Evolutionary conservation across 2,329 filamentous ascomycete species (phyloP), one percentile per base, ranked within the genome.

Genomic region (Chrysosporium queenslandicum): DNA sequence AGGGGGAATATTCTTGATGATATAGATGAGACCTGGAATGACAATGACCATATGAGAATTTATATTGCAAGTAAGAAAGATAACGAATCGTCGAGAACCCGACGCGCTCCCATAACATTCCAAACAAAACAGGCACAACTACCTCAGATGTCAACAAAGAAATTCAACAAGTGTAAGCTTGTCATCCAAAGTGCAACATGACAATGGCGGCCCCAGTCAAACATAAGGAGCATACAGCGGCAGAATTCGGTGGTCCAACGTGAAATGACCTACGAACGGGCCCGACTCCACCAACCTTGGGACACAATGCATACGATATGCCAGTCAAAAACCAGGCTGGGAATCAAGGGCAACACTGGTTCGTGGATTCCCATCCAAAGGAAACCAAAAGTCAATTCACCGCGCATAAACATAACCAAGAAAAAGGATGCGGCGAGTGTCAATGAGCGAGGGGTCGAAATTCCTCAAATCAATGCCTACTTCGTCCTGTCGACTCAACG

Each of bases 261-360:
- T n/a, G n/a, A n/a, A n/a, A 20, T 23, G n/a, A 25, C 27, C 45
- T 20, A 51, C 9, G 27, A 18, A 43, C 14, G 21, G 6, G n/a
- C 25, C 36, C 50, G 43, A 52, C 41, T 52, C 50, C 7, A 52
- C 34, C 42, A 23, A 41, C 7, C 5, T 42, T 40, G 43, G 50
- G 50, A 52, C 50, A 52, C 50, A 34, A 34, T 52, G 39, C 50
- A 52, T 23, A 4, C 12, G 25, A 41, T 3, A 47, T 46, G 50
- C 50, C 41, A 52, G 50, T 52, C 50, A 47, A 9, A 52, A 46
- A 52, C 50, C 50, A 47, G 50, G 21, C 9, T 30, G 21, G 32
- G 42, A 52, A 21, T 52, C 50, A 52, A 52, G 25, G 42, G 14
- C 5, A 14, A 37, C 2, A 37, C 2, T 16, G 5, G 32, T 12